Evolutionary conservation across 2,329 filamentous ascomycete species (phyloP), one percentile per base, ranked within the genome.

Genomic region (Leptographium radiaticola): DNA sequence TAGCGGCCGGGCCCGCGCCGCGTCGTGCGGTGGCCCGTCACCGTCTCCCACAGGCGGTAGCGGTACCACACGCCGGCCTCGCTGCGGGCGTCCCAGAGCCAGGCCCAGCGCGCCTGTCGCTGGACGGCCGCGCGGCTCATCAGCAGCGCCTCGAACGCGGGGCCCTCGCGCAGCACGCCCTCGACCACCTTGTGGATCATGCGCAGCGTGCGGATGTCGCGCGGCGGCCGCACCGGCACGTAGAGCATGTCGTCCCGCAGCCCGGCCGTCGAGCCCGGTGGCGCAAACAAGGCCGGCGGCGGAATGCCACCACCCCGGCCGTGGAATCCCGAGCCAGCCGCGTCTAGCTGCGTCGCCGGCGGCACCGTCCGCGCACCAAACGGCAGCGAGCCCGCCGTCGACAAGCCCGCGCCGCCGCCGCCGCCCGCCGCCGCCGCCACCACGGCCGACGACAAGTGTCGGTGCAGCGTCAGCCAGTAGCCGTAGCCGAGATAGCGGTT

Each of bases 111-210:
- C 66, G 95, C 87, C 56, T 95, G 87, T 43, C 76, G 78, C 65
- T 95, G 88, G 1, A 97, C 86, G 53, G 89, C 82, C 0, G 86
- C 80, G 18, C 87, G 77, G 50, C 84, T 85, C 93, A 97, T 97
- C 8, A 98, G 76, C 2, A 95, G 73, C 6, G 90, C 89, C 68
- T 98, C 93, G 57, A 95, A 94, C 63, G 93, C 88, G 0, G 87
- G 81, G 0, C 90, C 89, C 60, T 93, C 81, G 25, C 82, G 80
- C 10, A 96, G 71, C 0, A 97, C 74, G 3, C 79, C 77, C 63
- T 97, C 91, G 38, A 95, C 77, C 0, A 89, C 86, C 65, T 86
- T 90, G 70, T 97, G 91, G 57, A 97, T 94, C 46, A 94, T 76
- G 55, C 83, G 83, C 1, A 96, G 72, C 57, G 86, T 85, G 59